Conservation (phyloP, 1,284 basidiomycete species). For the Spongiforma sp. region DNA sequence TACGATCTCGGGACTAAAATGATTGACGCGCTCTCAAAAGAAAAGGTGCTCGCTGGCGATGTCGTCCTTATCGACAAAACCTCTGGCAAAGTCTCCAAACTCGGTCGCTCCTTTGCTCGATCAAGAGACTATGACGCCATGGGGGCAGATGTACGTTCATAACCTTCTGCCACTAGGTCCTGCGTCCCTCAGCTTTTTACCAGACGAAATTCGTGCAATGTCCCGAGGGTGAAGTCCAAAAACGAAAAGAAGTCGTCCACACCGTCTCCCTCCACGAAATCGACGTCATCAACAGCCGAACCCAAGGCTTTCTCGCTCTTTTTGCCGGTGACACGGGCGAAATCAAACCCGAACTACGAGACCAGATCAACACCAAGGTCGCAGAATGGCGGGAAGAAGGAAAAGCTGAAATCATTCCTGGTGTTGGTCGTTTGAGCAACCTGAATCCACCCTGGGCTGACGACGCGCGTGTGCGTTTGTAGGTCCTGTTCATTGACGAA, state of each 20-base stretch:
- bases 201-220: slow-evolving; percentile 98
- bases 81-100: slow-evolving; percentile 95
- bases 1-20: slow-evolving; percentile 99
- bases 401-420: slow-evolving; percentile 97
- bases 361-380: slow-evolving; percentile 97
- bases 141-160: slow-evolving; percentile 87
- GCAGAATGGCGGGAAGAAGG: slow-evolving; percentile 99
- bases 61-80: slow-evolving; percentile 98
- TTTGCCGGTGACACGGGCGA: slow-evolving; percentile 96
- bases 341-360: slow-evolving; percentile 96
- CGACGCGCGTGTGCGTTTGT: neutral
- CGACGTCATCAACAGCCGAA: slow-evolving; percentile 98
- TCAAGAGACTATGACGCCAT: slow-evolving; percentile 99
- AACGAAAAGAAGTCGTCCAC: slow-evolving; percentile 95
- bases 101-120: slow-evolving; percentile 94
- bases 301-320: slow-evolving; percentile 86
- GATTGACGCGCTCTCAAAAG: slow-evolving; percentile 97
- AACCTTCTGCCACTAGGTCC: neutral
- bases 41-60: slow-evolving; percentile 97
- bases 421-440: slow-evolving; percentile 79
- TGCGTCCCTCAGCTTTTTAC: neutral
- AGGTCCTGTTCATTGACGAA: slow-evolving; percentile 94
- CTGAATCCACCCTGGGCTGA: no score
- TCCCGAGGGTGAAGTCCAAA: slow-evolving; percentile 98
- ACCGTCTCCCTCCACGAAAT: slow-evolving; percentile 99